Evolutionary conservation across 148 eudicot genomes (phyloP).

Genomic region (Camellia lanceoleosa): DNA sequence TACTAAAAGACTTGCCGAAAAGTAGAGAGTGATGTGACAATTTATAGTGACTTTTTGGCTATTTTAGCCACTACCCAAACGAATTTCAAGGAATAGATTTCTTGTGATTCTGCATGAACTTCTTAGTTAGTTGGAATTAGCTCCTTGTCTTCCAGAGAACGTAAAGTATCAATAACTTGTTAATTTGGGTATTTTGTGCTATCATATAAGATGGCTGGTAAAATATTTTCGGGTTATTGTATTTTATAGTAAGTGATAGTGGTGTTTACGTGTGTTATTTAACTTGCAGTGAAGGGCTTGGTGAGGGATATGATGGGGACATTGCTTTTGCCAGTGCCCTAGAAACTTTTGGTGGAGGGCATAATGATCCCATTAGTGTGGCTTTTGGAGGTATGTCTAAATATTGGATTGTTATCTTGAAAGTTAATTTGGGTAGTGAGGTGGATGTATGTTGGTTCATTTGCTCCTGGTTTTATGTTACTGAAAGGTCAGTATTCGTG

Average conservation of each 20-base stretch:
- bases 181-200: not conserved
- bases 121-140: slow-evolving; percentile 1
- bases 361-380: slow-evolving; percentile 97
- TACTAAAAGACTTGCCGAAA: too few species aligned
- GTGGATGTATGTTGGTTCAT: not conserved
- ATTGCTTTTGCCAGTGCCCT: slow-evolving; percentile 96
- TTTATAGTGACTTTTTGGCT: too few species aligned
- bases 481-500: not conserved
- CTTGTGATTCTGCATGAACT: not conserved
- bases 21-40: too few species aligned
- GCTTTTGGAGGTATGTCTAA: slow-evolving; percentile 86
- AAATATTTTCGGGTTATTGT: not conserved
- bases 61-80: not conserved
- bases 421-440: not conserved
- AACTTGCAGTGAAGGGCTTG: slow-evolving; percentile 87
- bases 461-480: not conserved
- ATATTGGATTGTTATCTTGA: slow-evolving; percentile 3
- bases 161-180: not conserved
- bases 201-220: not conserved
- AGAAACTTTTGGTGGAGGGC: slow-evolving; percentile 97
- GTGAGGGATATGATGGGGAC: slow-evolving; percentile 98
- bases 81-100: not conserved
- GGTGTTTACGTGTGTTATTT: slow-evolving; percentile 4
- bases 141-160: slow-evolving; percentile 4
- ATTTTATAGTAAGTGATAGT: not conserved